Evolutionary conservation across 257 asterid species (phyloP), one percentile per base, ranked within the genome.

Genomic region (Petunia secreta): DNA sequence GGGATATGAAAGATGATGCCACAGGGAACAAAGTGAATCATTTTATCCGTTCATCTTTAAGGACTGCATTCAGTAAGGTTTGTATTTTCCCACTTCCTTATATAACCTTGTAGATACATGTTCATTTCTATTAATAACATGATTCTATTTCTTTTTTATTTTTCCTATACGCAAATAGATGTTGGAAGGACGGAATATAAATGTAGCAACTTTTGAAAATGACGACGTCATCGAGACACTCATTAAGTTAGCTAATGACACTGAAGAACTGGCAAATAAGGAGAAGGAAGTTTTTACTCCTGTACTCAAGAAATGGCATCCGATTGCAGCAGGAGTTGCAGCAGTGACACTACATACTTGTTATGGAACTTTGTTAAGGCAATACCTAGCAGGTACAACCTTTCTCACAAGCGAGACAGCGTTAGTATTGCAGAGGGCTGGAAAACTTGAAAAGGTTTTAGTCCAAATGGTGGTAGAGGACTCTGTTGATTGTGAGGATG

Each of bases 381-480:
- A 91, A 60, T 92, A 88, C 68, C 53, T 94, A 10, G 80, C 81
- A 0, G 91, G 88, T 1, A 81, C 91, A 46, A 75, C 97, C 0
- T 74, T 85, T 0, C 85, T 88, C 38, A 80, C 92, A 10, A 89
- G 87, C 39, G 94, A 94, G 11, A 89, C 92, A 0, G 83, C 88
- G 2, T 8, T 79, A 13, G 86, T 91, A 8, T 50, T 94, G 84
- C 92, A 91, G 65, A 91, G 96, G 79, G 99, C 97, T 0, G 99
- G 92, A 37, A 93, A 91, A 84, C 91, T 95, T 1, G 99, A 95
- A 87, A 93, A 95, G 71, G 84, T 68, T 13, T 38, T 95, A 83
- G 88, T 95, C 15, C 97, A 93, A 34, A 89, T 93, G 94, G 96
- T 89, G 80, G 97, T 89, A 1, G 97, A 91, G 77, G 97, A 93